A percentile compares a stretch with the other conserved stretches of the same genome.
These are phyloP conservation scores for Botryotinia convoluta DNA, from an alignment of 2,329 filamentous ascomycete species.

Conservation along the genomic window DNA sequence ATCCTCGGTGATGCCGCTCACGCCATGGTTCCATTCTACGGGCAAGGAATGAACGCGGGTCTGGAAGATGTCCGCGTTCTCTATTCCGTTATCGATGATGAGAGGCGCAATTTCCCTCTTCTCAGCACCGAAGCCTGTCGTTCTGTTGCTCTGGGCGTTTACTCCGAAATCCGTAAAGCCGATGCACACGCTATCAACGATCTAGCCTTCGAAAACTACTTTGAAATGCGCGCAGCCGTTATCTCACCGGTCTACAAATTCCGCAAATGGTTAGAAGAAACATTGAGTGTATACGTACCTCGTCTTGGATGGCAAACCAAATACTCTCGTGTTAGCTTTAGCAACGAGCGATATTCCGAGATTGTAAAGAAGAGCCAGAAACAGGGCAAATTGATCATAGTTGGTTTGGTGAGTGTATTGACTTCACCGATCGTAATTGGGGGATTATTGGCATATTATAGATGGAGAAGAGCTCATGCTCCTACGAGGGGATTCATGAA, in stretches of 20 bases:
- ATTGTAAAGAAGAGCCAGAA: conserved; percentile 67
- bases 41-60: conserved; percentile 95
- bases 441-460: conserved; percentile 24
- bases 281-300: conserved; percentile 72
- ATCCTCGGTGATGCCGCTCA: conserved; percentile 93
- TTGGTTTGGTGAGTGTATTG: conserved; percentile 26
- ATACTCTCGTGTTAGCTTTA: conserved; percentile 89
- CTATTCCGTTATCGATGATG: conserved; percentile 73
- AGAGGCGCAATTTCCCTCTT: conserved; percentile 46
- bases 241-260: conserved; percentile 73
- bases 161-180: conserved; percentile 68
- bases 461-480: conserved; percentile 20
- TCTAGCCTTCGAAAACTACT: conserved; percentile 84
- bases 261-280: conserved; percentile 85
- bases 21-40: conserved; percentile 98
- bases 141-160: conserved; percentile 70
- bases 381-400: conserved; percentile 51
- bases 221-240: conserved; percentile 89
- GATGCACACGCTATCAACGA: conserved; percentile 92
- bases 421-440: conserved; percentile 27
- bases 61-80: conserved; percentile 90
- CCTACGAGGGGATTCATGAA: background rate
- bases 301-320: conserved; percentile 84
- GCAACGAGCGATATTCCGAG: conserved; percentile 86
- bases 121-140: conserved; percentile 49